Percentiles rank a stretch among this genome's conserved stretches.
phyloP scores from a whole-genome alignment of 768 basidiomycete species.

The Scleroderma bovista region DNA sequence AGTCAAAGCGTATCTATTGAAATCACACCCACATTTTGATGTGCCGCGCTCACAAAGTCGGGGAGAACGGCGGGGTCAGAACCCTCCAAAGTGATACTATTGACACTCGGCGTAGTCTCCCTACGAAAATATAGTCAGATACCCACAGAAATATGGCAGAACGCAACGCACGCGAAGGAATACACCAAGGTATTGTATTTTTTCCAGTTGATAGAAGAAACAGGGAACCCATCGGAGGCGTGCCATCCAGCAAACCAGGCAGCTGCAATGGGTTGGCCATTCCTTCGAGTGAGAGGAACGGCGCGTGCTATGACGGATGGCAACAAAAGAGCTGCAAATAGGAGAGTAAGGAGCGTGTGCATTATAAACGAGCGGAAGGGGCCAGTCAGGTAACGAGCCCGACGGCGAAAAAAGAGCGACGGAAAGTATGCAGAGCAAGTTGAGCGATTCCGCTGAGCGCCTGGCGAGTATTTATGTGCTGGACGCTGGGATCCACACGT shows the following conservation, averaged over 20 bases:
- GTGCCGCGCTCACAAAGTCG: conserved; percentile 48
- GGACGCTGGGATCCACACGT: no score
- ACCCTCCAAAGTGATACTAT: conserved; percentile 26
- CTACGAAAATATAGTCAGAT: conserved; percentile 9
- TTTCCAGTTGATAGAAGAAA: conserved; percentile 55
- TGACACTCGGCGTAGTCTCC: conserved; percentile 31
- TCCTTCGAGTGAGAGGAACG: no score
- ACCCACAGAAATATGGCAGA: background rate
- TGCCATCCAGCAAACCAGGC: conserved; percentile 72
- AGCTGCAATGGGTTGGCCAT: conserved; percentile 30
- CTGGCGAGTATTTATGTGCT: no score
- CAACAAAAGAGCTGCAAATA: no score
- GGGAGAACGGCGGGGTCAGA: conserved; percentile 50
- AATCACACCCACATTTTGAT: conserved; percentile 26
- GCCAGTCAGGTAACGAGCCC: no score
- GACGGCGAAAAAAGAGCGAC: no score
- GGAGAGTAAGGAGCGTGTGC: no score
- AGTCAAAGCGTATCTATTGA: no score
- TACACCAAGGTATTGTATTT: conserved; percentile 70
- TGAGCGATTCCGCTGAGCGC: no score
- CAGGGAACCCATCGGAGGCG: conserved; percentile 39
- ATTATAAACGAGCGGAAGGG: no score
- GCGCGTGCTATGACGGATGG: no score
- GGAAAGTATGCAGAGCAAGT: no score
- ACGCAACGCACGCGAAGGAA: conserved; percentile 49